Conservation (phyloP, 768 basidiomycete genomes). For the Paxillus involutus region DNA sequence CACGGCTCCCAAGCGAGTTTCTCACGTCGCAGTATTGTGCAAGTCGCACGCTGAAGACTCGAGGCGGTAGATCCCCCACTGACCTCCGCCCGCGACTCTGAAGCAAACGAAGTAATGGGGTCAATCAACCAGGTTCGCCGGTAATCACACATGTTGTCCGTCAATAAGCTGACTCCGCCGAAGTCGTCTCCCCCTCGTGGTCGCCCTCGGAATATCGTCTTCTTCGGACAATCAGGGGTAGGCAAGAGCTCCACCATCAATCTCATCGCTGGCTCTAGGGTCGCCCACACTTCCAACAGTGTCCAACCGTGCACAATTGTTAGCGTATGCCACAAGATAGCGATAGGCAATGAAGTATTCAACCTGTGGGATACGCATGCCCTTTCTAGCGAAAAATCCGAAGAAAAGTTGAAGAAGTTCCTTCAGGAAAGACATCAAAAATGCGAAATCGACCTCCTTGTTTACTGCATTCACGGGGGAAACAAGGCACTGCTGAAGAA, state of each 20-base stretch:
- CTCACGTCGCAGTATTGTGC: too few relatives aligned
- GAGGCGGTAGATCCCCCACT: not conserved
- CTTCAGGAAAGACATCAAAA: constrained; percentile 17
- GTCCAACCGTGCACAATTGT: constrained; percentile 17
- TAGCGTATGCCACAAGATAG: constrained; percentile 2
- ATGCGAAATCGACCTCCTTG: constrained; percentile 38
- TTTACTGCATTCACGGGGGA: constrained; percentile 37
- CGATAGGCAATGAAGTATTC: constrained; percentile 1
- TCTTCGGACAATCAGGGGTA: constrained; percentile 23
- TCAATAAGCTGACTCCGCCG: not conserved
- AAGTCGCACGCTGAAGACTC: not conserved
- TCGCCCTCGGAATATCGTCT: constrained; percentile 14
- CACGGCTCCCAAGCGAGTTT: too few relatives aligned
- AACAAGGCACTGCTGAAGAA: constrained; percentile 25
- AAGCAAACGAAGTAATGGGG: not conserved
- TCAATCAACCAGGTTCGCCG: constrained; percentile 10
- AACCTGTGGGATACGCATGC: constrained; percentile 37
- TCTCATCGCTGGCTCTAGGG: constrained; percentile 13
- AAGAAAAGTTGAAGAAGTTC: constrained; percentile 18
- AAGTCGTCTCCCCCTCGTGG: not conserved
- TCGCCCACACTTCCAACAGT: constrained; percentile 10
- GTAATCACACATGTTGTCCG: not conserved
- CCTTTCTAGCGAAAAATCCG: constrained; percentile 10
- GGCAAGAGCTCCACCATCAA: constrained; percentile 31
- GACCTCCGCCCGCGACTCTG: not conserved